These are phyloP conservation scores for Rhodotorula sp. DNA, from an alignment of 1,284 basidiomycete species.

Conservation along the genomic window DNA sequence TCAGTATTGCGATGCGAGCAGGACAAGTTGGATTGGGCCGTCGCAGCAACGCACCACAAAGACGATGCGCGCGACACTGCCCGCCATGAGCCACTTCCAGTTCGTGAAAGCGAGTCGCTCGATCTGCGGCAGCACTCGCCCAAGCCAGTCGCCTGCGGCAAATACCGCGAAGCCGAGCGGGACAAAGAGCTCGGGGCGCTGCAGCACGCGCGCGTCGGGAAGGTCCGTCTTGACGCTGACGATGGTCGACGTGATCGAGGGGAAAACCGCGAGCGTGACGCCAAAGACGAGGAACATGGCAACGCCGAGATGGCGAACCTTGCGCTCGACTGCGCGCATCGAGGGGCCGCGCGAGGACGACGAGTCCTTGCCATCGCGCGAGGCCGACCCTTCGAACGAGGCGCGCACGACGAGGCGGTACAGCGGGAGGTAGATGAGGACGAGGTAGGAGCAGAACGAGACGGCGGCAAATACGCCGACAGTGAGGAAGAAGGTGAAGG, in stretches of 20 bases:
- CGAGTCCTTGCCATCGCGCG: neutral
- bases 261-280: conserved; percentile 47
- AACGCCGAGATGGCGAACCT: conserved; percentile 45
- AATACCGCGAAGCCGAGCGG: conserved; percentile 47
- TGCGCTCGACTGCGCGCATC: conserved; percentile 42
- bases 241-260: conserved; percentile 45
- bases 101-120: conserved; percentile 33
- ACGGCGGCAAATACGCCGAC: conserved; percentile 39
- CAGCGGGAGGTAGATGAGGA: conserved; percentile 36
- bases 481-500: conserved; percentile 45
- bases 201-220: conserved; percentile 15
- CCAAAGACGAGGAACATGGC: conserved; percentile 44
- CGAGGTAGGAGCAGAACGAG: conserved; percentile 29
- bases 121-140: conserved; percentile 44
- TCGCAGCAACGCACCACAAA: conserved; percentile 42
- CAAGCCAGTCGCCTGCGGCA: conserved; percentile 46
- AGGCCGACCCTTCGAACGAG: conserved; percentile 13
- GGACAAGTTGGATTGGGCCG: no score
- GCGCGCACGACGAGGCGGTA: conserved; percentile 39
- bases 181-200: conserved; percentile 37
- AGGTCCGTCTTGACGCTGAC: conserved; percentile 16
- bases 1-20: neutral
- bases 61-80: conserved; percentile 32
- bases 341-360: conserved; percentile 4
- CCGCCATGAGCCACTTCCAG: conserved; percentile 28